These are phyloP conservation scores for Scheffersomyces illinoinensis DNA, from an alignment of 1,139 yeast genomes.

Conservation along the genomic window DNA sequence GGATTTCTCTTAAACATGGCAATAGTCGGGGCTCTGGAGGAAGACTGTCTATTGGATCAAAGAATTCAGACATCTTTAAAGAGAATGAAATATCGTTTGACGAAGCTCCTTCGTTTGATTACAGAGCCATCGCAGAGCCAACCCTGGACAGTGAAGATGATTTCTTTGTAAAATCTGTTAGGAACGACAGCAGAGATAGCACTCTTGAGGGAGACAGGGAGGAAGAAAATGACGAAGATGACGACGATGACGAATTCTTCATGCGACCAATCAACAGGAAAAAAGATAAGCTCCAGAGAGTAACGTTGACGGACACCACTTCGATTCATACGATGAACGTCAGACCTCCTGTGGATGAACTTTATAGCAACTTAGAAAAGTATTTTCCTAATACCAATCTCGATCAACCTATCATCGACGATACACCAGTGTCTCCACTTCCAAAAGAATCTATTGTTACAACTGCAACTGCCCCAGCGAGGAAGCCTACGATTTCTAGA, in stretches of 20 bases:
- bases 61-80: slow-evolving; percentile 50
- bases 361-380: slow-evolving; percentile 85
- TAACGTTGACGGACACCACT: slow-evolving; percentile 20
- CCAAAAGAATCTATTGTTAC: slow-evolving; percentile 1
- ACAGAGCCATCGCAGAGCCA: slow-evolving; percentile 5
- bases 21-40: background rate
- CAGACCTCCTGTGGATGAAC: slow-evolving; percentile 93
- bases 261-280: slow-evolving; percentile 8
- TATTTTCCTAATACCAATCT: slow-evolving; percentile 92
- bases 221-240: slow-evolving; percentile 6
- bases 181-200: slow-evolving; percentile 3
- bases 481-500: slow-evolving; percentile 43
- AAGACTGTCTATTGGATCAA: slow-evolving; percentile 15
- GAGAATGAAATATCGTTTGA: slow-evolving; percentile 73
- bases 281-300: slow-evolving; percentile 1
- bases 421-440: slow-evolving; percentile 63
- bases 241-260: slow-evolving; percentile 28
- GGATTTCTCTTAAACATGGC: background rate
- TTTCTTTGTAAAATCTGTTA: slow-evolving; percentile 31
- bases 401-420: slow-evolving; percentile 89
- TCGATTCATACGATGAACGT: slow-evolving; percentile 50
- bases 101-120: slow-evolving; percentile 61
- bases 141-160: slow-evolving; percentile 24
- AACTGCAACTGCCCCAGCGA: slow-evolving; percentile 9
- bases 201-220: slow-evolving; percentile 16